Evolutionary conservation across 805 yeast species (phyloP).

Genomic region (Pichia californica): DNA sequence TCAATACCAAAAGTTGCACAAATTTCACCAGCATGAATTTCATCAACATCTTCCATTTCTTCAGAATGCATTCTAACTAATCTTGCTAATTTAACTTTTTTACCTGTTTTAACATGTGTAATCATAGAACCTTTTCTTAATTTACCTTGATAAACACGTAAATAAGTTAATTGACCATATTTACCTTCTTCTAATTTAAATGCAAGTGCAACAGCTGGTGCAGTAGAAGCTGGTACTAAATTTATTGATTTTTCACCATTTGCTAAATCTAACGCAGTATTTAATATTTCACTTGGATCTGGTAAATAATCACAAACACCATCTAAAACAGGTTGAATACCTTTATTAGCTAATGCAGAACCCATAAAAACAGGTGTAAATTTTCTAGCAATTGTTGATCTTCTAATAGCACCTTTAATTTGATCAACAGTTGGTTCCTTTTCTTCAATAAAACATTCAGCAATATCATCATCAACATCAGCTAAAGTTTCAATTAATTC

Average conservation of each 20-base stretch:
- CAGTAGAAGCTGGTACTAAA: slow-evolving; percentile 61
- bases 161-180: slow-evolving; percentile 94
- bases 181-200: slow-evolving; percentile 98
- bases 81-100: slow-evolving; percentile 87
- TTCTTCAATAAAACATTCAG: slow-evolving; percentile 88
- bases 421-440: slow-evolving; percentile 79
- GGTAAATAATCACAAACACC: slow-evolving; percentile 96
- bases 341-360: slow-evolving; percentile 93
- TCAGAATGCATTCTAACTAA: slow-evolving; percentile 98
- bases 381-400: slow-evolving; percentile 90
- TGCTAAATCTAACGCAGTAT: slow-evolving; percentile 77
- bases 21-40: slow-evolving; percentile 95
- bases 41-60: slow-evolving; percentile 97
- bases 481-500: slow-evolving; percentile 88
- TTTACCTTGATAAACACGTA: slow-evolving; percentile 95
- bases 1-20: slow-evolving; percentile 99
- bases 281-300: slow-evolving; percentile 87
- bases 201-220: slow-evolving; percentile 95
- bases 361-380: slow-evolving; percentile 99
- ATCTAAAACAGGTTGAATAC: slow-evolving; percentile 91
- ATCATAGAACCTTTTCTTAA: slow-evolving; percentile 86
- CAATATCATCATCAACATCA: slow-evolving; percentile 96
- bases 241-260: slow-evolving; percentile 62
- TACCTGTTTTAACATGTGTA: slow-evolving; percentile 85
- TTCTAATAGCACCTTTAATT: slow-evolving; percentile 82